Base-by-base conservation (phyloP, 2,329 filamentous ascomycete species). In the Arachnopeziza araneosa region DNA sequence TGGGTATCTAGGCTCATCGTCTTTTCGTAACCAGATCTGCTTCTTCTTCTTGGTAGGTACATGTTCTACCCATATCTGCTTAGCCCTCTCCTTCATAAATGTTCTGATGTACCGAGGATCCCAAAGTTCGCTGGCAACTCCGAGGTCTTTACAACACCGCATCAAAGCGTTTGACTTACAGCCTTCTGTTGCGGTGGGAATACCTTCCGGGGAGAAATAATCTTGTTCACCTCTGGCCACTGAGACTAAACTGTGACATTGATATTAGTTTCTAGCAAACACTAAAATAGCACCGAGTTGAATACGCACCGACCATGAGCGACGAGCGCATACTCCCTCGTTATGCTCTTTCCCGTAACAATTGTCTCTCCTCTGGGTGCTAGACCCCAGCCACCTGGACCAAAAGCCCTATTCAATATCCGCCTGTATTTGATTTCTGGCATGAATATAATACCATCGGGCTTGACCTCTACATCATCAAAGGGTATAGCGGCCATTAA, bases 141-240 rank as follows among this genome's bases (percentile, higher is more conserved):
- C 95, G 32, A 99, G 78, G 75, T 99, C 95, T 79, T 99, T 99
- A 80, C 95, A 98, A 82, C 93, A 98, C 60, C 95, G 90, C 87
- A 98, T 96, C 67, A 99, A 81, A 14, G 95, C 95, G 73, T 99
- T 99, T 64, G 92, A 96, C 77, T 97, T 97, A 82, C 92, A 96
- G 57, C 95, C 95, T 77, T 99, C 95, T 62, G 93, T 93, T 9
- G 95, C 93, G 1, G 93, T 96, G 24, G 95, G 92, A 64, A 99
- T 92, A 58, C 89, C 89, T 68, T 97, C 93, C 36, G 91, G 83
- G 68, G 84, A 85, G 77, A 98, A 99, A 77, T 96, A 99, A 67
- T 90, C 85, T 79, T 96, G 93, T 76, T 98, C 95, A 72, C 95
- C 95, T 66, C 95, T 89, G 0, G 95, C 92, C 67, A 98, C 89